Conservation (phyloP, 768 basidiomycete species). For the Suillus tomentosus region DNA sequence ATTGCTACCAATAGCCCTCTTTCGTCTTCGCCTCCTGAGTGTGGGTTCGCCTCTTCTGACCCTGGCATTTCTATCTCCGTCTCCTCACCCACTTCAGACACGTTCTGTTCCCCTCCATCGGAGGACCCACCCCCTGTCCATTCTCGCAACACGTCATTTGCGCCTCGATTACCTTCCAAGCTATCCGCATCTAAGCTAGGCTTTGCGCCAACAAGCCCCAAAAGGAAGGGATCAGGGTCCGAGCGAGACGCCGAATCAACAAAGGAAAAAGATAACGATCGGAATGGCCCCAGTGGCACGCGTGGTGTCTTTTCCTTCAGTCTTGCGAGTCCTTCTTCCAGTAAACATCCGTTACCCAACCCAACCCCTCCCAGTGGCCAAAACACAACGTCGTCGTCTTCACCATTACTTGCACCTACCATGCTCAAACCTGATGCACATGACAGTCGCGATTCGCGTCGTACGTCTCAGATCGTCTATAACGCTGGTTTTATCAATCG, state of each 20-base stretch:
- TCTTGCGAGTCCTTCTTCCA: constrained; percentile 28
- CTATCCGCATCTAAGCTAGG: constrained; percentile 55
- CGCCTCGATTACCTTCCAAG: constrained; percentile 71
- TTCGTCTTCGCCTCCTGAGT: constrained; percentile 29
- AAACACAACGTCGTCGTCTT: constrained; percentile 44
- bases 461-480: constrained; percentile 79
- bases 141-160: constrained; percentile 68
- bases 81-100: constrained; percentile 45
- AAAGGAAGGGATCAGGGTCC: constrained; percentile 53
- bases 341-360: constrained; percentile 28
- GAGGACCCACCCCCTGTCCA: constrained; percentile 49
- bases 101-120: constrained; percentile 29
- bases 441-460: constrained; percentile 44
- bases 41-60: constrained; percentile 23
- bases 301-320: constrained; percentile 36
- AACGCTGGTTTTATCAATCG: constrained; percentile 78
- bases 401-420: constrained; percentile 51
- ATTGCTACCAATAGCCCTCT: constrained; percentile 23
- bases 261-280: constrained; percentile 36
- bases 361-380: constrained; percentile 15
- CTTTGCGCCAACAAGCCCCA: constrained; percentile 51
- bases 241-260: constrained; percentile 34
- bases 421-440: constrained; percentile 44
- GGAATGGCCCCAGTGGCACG: constrained; percentile 12
- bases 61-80: constrained; percentile 49